Evolutionary conservation across 768 basidiomycete genomes (phyloP).

Genomic region (Daedalea quercina): DNA sequence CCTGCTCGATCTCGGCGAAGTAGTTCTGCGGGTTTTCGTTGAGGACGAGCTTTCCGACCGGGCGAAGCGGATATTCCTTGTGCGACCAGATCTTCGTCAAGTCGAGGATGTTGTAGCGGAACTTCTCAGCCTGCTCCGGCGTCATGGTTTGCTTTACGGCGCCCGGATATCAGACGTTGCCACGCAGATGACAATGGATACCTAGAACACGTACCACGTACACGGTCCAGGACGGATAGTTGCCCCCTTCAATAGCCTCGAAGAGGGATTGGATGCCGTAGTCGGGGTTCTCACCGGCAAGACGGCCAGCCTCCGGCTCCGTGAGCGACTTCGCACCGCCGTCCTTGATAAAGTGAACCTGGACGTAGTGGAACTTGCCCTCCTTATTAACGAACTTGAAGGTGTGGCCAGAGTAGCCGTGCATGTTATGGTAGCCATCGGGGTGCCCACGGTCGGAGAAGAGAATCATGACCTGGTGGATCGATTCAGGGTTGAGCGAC

Average conservation of each 20-base stretch:
- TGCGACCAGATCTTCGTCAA: slow-evolving; percentile 93
- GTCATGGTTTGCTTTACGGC: slow-evolving; percentile 81
- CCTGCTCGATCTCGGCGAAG: slow-evolving; percentile 94
- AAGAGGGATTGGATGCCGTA: slow-evolving; percentile 76
- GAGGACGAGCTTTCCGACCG: slow-evolving; percentile 78
- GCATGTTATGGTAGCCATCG: slow-evolving; percentile 78
- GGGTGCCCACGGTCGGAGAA: slow-evolving; percentile 96
- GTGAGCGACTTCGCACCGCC: slow-evolving; percentile 84
- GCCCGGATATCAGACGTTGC: background rate
- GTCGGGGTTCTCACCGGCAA: slow-evolving; percentile 77
- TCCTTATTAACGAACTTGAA: slow-evolving; percentile 83
- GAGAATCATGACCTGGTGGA: slow-evolving; percentile 83
- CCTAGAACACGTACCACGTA: slow-evolving; percentile 54
- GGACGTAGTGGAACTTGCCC: slow-evolving; percentile 80
- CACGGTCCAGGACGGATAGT: slow-evolving; percentile 84
- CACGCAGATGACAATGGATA: background rate
- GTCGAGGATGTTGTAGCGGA: slow-evolving; percentile 87
- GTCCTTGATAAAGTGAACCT: slow-evolving; percentile 76
- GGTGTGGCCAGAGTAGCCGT: slow-evolving; percentile 93
- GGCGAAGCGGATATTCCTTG: slow-evolving; percentile 78
- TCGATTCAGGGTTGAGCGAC: slow-evolving; percentile 81
- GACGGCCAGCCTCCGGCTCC: slow-evolving; percentile 51
- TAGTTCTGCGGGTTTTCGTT: slow-evolving; percentile 79
- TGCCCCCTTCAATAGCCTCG: slow-evolving; percentile 74
- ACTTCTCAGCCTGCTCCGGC: slow-evolving; percentile 80